phyloP scores from a whole-genome alignment of 352 stramenopile genomes.

The Globisporangium megalacanthum region DNA sequence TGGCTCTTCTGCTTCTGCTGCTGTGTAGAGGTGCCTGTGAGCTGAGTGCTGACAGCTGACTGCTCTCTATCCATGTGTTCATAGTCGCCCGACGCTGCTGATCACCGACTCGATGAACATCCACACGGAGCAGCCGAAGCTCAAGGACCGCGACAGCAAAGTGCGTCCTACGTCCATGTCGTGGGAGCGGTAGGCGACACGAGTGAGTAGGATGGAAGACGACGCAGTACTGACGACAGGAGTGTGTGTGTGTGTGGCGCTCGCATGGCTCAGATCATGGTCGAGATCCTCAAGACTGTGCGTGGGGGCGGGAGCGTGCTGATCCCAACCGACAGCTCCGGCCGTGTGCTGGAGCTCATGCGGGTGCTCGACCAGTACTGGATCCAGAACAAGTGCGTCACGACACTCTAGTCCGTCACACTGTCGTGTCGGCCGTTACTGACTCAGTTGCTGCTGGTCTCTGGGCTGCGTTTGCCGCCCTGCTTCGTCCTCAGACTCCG shows the following conservation, averaged over 20 bases:
- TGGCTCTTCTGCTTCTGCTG: not conserved
- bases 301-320: constrained; percentile 93
- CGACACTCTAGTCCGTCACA: too few relatives aligned
- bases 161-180: constrained; percentile 11
- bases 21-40: not conserved
- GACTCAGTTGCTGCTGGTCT: not conserved
- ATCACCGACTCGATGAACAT: constrained; percentile 90
- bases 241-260: constrained; percentile 14
- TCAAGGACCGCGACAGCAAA: constrained; percentile 86
- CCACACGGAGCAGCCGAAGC: constrained; percentile 79
- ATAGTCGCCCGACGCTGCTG: constrained; percentile 72
- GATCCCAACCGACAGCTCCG: constrained; percentile 92
- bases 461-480: not conserved
- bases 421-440: not conserved
- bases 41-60: not conserved
- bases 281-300: constrained; percentile 91
- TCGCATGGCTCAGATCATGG: constrained; percentile 67
- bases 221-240: constrained; percentile 4
- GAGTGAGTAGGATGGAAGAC: not conserved
- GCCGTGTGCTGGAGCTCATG: constrained; percentile 94
- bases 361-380: constrained; percentile 94
- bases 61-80: not conserved
- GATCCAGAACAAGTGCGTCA: constrained; percentile 91
- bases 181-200: not conserved
- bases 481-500: constrained; percentile 35